These are phyloP conservation scores for Epicoccum nigrum DNA, from an alignment of 2,329 filamentous ascomycete genomes.

Conservation along the genomic window DNA sequence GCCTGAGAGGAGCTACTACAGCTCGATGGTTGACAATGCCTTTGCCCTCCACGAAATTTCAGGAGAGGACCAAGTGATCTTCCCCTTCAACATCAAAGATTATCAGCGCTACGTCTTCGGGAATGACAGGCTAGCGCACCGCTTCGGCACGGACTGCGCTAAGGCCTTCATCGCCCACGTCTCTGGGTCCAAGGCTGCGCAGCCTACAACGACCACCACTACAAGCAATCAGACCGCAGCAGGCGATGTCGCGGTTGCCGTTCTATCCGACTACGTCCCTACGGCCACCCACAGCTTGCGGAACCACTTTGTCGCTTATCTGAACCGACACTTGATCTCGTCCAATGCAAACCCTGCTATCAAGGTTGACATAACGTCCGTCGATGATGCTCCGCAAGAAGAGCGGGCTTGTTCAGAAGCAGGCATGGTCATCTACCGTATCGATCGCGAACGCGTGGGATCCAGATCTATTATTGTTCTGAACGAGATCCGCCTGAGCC, in stretches of 20 bases:
- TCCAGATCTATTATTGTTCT: constrained; percentile 22
- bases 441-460: constrained; percentile 24
- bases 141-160: constrained; percentile 34
- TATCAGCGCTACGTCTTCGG: constrained; percentile 37
- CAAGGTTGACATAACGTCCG: constrained; percentile 27
- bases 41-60: constrained; percentile 27
- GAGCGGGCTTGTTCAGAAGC: constrained; percentile 17
- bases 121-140: constrained; percentile 32
- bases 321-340: constrained; percentile 32
- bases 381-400: constrained; percentile 1
- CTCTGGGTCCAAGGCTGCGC: constrained; percentile 15
- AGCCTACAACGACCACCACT: constrained; percentile 13
- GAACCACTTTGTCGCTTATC: constrained; percentile 30
- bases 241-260: constrained; percentile 30
- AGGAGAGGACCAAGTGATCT: constrained; percentile 19
- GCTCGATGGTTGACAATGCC: constrained; percentile 31
- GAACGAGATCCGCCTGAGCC: constrained; percentile 25
- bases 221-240: constrained; percentile 21
- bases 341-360: constrained; percentile 22
- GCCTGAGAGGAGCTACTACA: constrained; percentile 11
- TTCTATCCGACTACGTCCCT: constrained; percentile 30
- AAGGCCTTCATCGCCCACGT: constrained; percentile 28
- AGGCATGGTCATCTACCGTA: constrained; percentile 16
- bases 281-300: constrained; percentile 31
- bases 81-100: constrained; percentile 30